Evolutionary conservation across 2,329 filamentous ascomycete species (phyloP).

Genomic region (Fusarium proliferatum): DNA sequence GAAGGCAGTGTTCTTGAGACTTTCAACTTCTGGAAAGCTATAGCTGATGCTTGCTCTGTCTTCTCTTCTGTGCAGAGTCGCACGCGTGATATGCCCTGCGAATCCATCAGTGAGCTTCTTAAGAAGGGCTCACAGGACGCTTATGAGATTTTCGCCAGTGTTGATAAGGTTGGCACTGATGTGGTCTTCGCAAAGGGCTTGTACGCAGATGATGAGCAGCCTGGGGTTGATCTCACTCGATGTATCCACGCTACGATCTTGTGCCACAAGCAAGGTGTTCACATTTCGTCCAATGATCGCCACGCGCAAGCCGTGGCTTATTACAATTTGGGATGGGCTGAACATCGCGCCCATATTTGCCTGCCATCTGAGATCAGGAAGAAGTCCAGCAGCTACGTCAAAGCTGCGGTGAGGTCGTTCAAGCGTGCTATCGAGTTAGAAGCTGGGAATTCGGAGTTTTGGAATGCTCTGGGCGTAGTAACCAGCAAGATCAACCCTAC

Average conservation of each 20-base stretch:
- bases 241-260: slow-evolving; percentile 80
- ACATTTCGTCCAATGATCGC: slow-evolving; percentile 76
- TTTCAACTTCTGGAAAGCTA: slow-evolving; percentile 95
- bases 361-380: slow-evolving; percentile 64
- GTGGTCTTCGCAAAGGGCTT: slow-evolving; percentile 58
- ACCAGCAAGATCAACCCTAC: slow-evolving; percentile 87
- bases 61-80: slow-evolving; percentile 83
- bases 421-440: slow-evolving; percentile 96
- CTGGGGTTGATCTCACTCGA: slow-evolving; percentile 63
- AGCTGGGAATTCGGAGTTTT: slow-evolving; percentile 93
- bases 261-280: slow-evolving; percentile 87
- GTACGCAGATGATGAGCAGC: slow-evolving; percentile 59
- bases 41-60: slow-evolving; percentile 88
- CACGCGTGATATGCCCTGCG: slow-evolving; percentile 69
- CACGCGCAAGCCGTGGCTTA: slow-evolving; percentile 96
- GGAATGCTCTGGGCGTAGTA: slow-evolving; percentile 94
- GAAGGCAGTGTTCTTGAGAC: slow-evolving; percentile 71
- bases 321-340: slow-evolving; percentile 96
- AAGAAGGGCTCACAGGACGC: slow-evolving; percentile 61
- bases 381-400: slow-evolving; percentile 75
- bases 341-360: slow-evolving; percentile 81
- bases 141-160: slow-evolving; percentile 72
- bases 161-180: slow-evolving; percentile 71
- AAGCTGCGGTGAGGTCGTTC: slow-evolving; percentile 87
- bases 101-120: slow-evolving; percentile 69